Base-by-base conservation (phyloP, 495 filamentous ascomycete species). In the Parathielavia hyrcaniae region DNA sequence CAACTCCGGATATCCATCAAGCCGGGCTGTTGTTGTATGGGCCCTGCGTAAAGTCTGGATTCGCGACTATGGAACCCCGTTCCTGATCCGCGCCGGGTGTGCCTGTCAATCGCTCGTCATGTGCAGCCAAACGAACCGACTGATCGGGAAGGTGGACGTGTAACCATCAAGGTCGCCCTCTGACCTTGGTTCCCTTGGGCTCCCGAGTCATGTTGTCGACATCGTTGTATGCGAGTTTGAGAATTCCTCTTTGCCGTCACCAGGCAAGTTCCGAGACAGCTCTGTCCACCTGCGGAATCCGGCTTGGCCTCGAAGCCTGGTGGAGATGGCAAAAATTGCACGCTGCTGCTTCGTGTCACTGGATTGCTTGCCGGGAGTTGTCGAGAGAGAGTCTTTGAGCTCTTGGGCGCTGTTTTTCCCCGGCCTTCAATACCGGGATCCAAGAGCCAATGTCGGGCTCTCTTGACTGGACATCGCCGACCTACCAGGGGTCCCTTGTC, bases 181-280 rank as follows among this genome's bases (percentile, higher is more conserved):
- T 48, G 43, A 30, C 10, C 39, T n/a, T 3, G 13, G 34, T 23
- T 16, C 54, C 9, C 4, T 38, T 32, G 35, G 13, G 10, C 5
- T 23, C 36, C 41, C 9, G 41, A 38, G 44, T 53, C 48, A 34
- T 35, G 30, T 39, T 34, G 40, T 16, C 22, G 41, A 39, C 35
- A 32, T 47, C 22, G n/a, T n/a, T 9, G 47, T 11, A 20, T 47
- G 14, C 14, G 14, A n/a, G 9, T 13, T 19, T 8, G 7, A n/a
- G n/a, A 8, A 4, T 43, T 13, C 13, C n/a, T 5, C 40, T 4
- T n/a, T 14, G 16, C 14, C 14, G 23, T 26, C 12, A 34, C 46
- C 30, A 50, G 50, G 60, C 44, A 55, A 58, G 55, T 55, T 62
- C 55, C 55, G 59, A 57, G 48, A 61, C 59, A 61, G 32, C 34